These are phyloP conservation scores for Talaromyces atroroseus DNA, from an alignment of 2,329 filamentous ascomycete genomes.

Conservation along the genomic window DNA sequence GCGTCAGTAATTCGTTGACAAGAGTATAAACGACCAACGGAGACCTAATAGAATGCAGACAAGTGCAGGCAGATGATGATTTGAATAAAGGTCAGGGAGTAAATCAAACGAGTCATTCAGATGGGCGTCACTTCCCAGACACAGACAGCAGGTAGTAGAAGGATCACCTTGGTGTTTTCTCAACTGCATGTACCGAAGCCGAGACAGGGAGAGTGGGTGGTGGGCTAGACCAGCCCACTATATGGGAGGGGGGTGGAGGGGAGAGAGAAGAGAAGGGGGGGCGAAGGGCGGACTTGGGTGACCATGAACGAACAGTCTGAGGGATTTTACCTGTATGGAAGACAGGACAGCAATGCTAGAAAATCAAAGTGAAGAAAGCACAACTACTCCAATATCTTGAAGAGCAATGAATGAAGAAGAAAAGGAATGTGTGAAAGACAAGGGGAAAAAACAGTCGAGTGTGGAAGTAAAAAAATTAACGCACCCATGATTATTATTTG, in stretches of 20 bases:
- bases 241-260: background rate
- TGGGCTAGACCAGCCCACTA: constrained; percentile 15
- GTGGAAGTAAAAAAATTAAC: constrained; percentile 14
- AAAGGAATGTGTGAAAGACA: constrained; percentile 3
- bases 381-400: background rate
- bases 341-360: background rate
- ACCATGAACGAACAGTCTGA: constrained; percentile 7
- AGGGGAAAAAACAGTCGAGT: background rate
- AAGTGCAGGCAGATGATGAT: background rate
- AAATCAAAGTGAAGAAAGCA: constrained; percentile 9
- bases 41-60: background rate
- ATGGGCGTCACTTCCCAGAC: constrained; percentile 1
- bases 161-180: constrained; percentile 14
- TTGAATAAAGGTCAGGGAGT: constrained; percentile 7
- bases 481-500: constrained; percentile 23
- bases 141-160: background rate
- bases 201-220: constrained; percentile 20
- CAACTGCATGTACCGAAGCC: constrained; percentile 14
- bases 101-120: constrained; percentile 4
- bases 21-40: background rate
- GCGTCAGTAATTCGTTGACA: constrained; percentile 15
- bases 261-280: background rate
- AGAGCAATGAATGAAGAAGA: constrained; percentile 1
- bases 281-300: background rate
- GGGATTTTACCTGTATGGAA: constrained; percentile 10